phyloP scores from a whole-genome alignment of 2,329 filamentous ascomycete genomes.

The Sporothrix inflata region DNA sequence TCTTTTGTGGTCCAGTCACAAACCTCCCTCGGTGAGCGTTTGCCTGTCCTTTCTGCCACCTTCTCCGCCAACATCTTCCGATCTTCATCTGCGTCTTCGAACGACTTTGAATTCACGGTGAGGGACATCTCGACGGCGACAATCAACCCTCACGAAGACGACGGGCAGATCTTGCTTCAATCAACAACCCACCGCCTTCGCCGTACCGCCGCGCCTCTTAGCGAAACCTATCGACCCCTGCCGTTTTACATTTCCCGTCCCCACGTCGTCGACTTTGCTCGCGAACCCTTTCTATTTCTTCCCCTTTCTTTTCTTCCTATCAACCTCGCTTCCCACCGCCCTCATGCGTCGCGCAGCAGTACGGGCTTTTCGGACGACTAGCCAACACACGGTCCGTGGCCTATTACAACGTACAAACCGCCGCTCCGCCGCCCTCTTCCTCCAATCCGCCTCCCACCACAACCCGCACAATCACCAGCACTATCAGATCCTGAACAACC shows the following conservation, averaged over 20 bases:
- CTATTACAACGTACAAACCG: conserved; percentile 54
- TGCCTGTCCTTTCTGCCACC: conserved; percentile 14
- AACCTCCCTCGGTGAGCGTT: not conserved
- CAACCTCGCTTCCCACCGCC: conserved; percentile 16
- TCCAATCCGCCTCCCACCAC: conserved; percentile 32
- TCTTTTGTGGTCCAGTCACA: conserved; percentile 3
- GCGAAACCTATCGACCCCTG: not conserved
- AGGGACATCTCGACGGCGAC: not conserved
- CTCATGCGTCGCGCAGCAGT: conserved; percentile 75
- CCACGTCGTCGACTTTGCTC: not conserved
- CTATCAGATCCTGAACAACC: conserved; percentile 22
- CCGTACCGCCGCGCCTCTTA: not conserved
- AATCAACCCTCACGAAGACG: not conserved
- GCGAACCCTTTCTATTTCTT: not conserved
- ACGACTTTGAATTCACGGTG: not conserved
- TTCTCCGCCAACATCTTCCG: not conserved
- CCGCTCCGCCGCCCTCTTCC: conserved; percentile 41
- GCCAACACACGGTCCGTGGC: conserved; percentile 65
- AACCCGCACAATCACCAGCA: conserved; percentile 21
- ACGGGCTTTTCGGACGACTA: conserved; percentile 69
- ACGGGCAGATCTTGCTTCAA: not conserved
- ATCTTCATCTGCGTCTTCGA: not conserved
- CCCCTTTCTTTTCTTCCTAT: not conserved
- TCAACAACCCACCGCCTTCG: not conserved
- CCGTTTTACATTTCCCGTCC: not conserved